Conservation (phyloP, 1,284 basidiomycete genomes). For the Rhodotorula mucilaginosa region DNA sequence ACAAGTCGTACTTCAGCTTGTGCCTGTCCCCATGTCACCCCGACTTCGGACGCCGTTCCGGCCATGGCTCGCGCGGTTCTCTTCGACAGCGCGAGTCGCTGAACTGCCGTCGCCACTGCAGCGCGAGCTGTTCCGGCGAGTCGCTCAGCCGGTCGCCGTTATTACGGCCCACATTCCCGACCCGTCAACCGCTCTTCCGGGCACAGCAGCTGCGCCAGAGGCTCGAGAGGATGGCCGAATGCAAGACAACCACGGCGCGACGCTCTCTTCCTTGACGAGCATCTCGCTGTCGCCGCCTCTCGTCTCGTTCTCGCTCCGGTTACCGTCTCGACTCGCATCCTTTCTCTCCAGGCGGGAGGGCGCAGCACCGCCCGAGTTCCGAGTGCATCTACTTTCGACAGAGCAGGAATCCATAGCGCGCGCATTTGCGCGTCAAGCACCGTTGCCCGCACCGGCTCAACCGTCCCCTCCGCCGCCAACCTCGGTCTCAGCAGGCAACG, state of each 20-base stretch:
- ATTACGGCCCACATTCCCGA: slow-evolving; percentile 33
- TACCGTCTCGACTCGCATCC: slow-evolving; percentile 79
- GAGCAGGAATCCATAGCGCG: slow-evolving; percentile 36
- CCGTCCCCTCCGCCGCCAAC: slow-evolving; percentile 14
- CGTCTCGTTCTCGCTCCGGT: slow-evolving; percentile 77
- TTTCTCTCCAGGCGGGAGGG: slow-evolving; percentile 10
- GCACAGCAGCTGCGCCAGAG: neutral
- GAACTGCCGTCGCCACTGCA: slow-evolving; percentile 13
- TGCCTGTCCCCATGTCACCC: neutral
- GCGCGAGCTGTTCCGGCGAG: slow-evolving; percentile 37
- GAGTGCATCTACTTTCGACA: slow-evolving; percentile 37
- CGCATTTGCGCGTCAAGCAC: slow-evolving; percentile 40
- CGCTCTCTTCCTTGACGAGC: slow-evolving; percentile 87
- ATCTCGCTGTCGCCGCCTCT: slow-evolving; percentile 84
- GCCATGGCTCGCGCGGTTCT: slow-evolving; percentile 8
- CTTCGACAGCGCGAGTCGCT: neutral
- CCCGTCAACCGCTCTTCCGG: neutral
- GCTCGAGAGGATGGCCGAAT: neutral
- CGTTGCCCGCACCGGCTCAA: slow-evolving; percentile 29
- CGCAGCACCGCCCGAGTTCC: slow-evolving; percentile 4
- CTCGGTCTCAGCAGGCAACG: neutral
- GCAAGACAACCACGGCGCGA: slow-evolving; percentile 70
- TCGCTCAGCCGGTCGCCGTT: slow-evolving; percentile 44
- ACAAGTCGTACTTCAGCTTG: neutral
- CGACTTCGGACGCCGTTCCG: slow-evolving; percentile 8